Evolutionary conservation across 768 basidiomycete genomes (phyloP).

Genomic region (Lentinula aciculospora): DNA sequence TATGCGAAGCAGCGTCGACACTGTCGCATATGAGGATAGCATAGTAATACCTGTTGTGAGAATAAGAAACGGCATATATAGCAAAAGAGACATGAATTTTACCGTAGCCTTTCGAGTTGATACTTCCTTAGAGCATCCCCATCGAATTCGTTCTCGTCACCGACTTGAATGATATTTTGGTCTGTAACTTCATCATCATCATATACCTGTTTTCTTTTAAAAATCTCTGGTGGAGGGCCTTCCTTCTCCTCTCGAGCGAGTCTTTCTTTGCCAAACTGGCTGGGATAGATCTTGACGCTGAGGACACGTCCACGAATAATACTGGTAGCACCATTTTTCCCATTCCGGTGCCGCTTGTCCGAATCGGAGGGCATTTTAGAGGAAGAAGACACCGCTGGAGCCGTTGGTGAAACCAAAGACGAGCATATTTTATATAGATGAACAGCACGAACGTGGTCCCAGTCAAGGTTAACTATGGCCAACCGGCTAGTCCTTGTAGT

Average conservation of each 20-base stretch:
- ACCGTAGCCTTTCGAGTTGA: constrained; percentile 91
- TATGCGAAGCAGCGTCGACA: constrained; percentile 67
- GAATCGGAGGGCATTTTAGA: constrained; percentile 13
- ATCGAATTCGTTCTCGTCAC: constrained; percentile 75
- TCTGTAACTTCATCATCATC: constrained; percentile 59
- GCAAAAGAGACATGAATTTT: too few relatives aligned
- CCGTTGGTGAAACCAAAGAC: constrained; percentile 68
- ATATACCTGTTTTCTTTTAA: constrained; percentile 43
- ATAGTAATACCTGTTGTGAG: constrained; percentile 76
- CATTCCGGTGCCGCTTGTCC: constrained; percentile 12
- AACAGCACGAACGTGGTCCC: constrained; percentile 89
- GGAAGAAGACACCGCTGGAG: constrained; percentile 32
- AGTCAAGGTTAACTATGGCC: constrained; percentile 94
- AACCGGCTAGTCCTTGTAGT: constrained; percentile 58
- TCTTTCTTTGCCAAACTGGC: constrained; percentile 85
- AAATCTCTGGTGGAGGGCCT: constrained; percentile 85
- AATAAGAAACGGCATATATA: neutral
- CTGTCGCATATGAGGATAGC: constrained; percentile 89
- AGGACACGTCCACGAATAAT: constrained; percentile 62
- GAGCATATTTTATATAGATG: constrained; percentile 93
- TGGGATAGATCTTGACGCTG: constrained; percentile 84
- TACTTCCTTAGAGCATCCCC: constrained; percentile 85
- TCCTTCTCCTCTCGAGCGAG: constrained; percentile 84
- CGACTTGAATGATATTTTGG: constrained; percentile 58
- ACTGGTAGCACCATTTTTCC: constrained; percentile 17